phyloP scores from a whole-genome alignment of 306 rosid genomes.

The Biancaea sappan region DNA sequence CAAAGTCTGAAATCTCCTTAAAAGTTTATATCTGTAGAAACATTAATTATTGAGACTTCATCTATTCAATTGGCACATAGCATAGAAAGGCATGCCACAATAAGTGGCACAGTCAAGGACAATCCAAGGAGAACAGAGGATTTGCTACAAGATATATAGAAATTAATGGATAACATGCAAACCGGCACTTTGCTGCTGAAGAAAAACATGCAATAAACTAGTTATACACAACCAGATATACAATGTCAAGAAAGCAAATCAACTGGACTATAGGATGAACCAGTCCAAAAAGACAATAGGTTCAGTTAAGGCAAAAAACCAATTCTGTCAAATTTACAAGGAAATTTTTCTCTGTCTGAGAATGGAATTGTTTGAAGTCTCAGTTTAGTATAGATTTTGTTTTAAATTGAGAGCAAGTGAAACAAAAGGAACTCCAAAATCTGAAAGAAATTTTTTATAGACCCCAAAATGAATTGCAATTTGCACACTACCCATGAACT shows the following conservation, averaged over 20 bases:
- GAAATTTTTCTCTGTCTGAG: neutral
- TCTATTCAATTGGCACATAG: neutral
- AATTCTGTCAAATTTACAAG: neutral
- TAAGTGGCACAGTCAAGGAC: constrained; percentile 93
- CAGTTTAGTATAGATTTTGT: neutral
- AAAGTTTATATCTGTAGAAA: neutral
- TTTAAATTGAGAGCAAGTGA: neutral
- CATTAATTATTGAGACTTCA: neutral
- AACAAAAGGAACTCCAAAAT: neutral
- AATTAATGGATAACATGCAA: constrained; percentile 21
- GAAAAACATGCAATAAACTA: constrained; percentile 15
- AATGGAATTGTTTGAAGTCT: neutral
- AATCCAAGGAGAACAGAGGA: constrained; percentile 97
- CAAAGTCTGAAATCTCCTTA: neutral
- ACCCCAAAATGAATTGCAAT: neutral
- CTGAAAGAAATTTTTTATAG: neutral
- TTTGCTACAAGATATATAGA: constrained; percentile 69
- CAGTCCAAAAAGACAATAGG: constrained; percentile 14
- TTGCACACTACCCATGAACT: neutral
- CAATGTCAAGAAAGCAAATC: constrained; percentile 1
- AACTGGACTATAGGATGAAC: constrained; percentile 6
- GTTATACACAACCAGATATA: neutral
- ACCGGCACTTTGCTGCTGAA: neutral
- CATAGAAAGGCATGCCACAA: constrained; percentile 94
- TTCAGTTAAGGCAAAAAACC: neutral